A percentile compares a stretch with the other conserved stretches of the same genome.
These are phyloP conservation scores for Colletotrichum camelliae DNA, from an alignment of 2,329 filamentous ascomycete species.

Conservation along the genomic window DNA sequence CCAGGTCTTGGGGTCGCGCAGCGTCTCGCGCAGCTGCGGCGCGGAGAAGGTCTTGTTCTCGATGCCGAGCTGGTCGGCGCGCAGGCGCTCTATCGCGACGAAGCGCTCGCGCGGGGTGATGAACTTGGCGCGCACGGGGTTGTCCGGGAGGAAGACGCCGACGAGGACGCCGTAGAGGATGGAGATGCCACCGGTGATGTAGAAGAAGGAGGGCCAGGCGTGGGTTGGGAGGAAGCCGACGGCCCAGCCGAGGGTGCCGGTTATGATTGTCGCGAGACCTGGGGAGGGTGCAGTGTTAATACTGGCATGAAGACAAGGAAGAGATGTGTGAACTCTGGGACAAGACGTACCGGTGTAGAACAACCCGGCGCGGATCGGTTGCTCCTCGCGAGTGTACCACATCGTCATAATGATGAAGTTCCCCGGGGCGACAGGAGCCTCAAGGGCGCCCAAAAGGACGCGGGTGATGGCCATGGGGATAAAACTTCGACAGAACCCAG, in stretches of 20 bases:
- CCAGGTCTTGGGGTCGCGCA: not conserved
- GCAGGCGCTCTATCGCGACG: constrained; percentile 53
- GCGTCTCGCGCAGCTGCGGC: not conserved
- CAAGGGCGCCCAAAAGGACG: not conserved
- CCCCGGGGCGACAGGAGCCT: not conserved
- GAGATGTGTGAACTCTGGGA: no score
- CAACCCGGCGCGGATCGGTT: not conserved
- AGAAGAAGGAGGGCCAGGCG: constrained; percentile 23
- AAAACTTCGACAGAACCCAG: not conserved
- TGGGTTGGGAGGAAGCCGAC: not conserved
- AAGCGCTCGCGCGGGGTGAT: constrained; percentile 49
- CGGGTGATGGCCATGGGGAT: not conserved
- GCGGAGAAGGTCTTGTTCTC: constrained; percentile 53
- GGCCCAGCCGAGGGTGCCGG: constrained; percentile 25
- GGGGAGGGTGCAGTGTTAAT: not conserved
- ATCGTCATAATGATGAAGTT: not conserved
- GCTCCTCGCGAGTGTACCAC: not conserved
- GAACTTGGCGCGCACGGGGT: constrained; percentile 55
- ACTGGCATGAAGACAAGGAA: no score
- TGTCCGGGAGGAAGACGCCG: constrained; percentile 57
- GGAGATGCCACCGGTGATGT: constrained; percentile 30
- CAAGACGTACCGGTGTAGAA: not conserved
- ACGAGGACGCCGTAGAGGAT: constrained; percentile 59
- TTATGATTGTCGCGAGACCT: constrained; percentile 24
- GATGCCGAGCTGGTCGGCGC: constrained; percentile 57